phyloP scores from a whole-genome alignment of 345 rosid species.

The Lumnitzera littorea region DNA sequence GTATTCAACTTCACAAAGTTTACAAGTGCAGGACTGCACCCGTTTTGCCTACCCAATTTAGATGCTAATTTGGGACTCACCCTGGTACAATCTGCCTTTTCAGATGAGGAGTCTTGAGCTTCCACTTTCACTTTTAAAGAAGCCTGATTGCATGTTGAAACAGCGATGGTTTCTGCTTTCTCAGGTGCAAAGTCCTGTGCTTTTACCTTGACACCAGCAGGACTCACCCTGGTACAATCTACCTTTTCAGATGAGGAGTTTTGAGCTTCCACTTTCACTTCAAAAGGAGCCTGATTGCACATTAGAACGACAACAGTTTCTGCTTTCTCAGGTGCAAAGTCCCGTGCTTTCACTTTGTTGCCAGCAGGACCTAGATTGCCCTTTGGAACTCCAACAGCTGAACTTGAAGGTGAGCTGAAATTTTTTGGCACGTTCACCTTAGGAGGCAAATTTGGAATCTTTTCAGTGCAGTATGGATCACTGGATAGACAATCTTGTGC shows the following conservation, averaged over 20 bases:
- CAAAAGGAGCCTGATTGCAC: not conserved
- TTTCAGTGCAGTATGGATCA: too few species aligned
- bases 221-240: not conserved
- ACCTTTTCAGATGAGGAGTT: not conserved
- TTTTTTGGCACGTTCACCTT: too few species aligned
- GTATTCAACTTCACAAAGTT: conserved; percentile 42
- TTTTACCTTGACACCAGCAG: not conserved
- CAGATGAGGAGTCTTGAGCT: not conserved
- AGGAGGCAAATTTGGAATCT: too few species aligned
- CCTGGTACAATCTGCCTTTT: not conserved
- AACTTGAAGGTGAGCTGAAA: too few species aligned
- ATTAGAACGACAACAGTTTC: too few species aligned
- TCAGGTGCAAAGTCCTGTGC: not conserved
- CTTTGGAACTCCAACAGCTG: too few species aligned
- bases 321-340: not conserved
- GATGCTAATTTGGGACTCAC: not conserved
- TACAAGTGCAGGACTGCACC: conserved; percentile 17
- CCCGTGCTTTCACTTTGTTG: not conserved
- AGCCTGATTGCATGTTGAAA: not conserved
- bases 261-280: conserved; percentile 13
- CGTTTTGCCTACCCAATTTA: conserved; percentile 3
- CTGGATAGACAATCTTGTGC: too few species aligned
- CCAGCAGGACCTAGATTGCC: too few species aligned
- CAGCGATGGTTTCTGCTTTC: too few species aligned
- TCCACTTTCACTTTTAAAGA: conserved; percentile 14